Conservation (phyloP, 2,329 filamentous ascomycete genomes). For the Rhynchosporium secalis region DNA sequence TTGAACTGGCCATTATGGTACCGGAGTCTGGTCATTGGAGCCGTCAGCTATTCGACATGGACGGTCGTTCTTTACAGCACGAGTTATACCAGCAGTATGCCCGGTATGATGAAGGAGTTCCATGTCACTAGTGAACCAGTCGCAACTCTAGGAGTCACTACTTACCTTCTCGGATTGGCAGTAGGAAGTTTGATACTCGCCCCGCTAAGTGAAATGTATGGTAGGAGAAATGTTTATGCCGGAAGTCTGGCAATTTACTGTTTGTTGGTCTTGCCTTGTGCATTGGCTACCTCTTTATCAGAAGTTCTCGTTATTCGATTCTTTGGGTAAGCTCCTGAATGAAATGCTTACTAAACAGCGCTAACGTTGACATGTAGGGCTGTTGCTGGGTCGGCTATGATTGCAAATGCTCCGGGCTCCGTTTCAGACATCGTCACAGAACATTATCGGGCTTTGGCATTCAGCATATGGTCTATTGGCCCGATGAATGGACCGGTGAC, state of each 20-base stretch:
- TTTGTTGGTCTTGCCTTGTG: slow-evolving; percentile 70
- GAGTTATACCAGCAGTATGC: slow-evolving; percentile 71
- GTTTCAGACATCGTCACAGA: slow-evolving; percentile 82
- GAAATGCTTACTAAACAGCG: background rate
- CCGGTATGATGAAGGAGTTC: slow-evolving; percentile 69
- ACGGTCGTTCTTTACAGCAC: slow-evolving; percentile 70
- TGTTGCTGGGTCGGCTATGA: slow-evolving; percentile 75
- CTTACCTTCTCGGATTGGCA: slow-evolving; percentile 75
- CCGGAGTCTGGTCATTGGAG: slow-evolving; percentile 41
- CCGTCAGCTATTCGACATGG: slow-evolving; percentile 43
- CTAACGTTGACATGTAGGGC: slow-evolving; percentile 45
- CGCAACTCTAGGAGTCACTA: slow-evolving; percentile 75
- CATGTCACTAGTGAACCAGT: slow-evolving; percentile 55
- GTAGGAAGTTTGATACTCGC: slow-evolving; percentile 71
- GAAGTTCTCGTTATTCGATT: slow-evolving; percentile 73
- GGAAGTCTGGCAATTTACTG: slow-evolving; percentile 64
- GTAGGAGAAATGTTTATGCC: slow-evolving; percentile 68
- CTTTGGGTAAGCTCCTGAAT: slow-evolving; percentile 57
- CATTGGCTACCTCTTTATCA: slow-evolving; percentile 64
- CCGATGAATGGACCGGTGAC: slow-evolving; percentile 74
- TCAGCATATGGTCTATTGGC: slow-evolving; percentile 80
- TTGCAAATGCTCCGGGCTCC: slow-evolving; percentile 79
- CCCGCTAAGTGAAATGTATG: slow-evolving; percentile 71
- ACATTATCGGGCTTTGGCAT: slow-evolving; percentile 76
- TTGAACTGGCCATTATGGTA: slow-evolving; percentile 63